Evolutionary conservation across 2,329 filamentous ascomycete species (phyloP), one percentile per base, ranked within the genome.

Genomic region (Trichophyton verrucosum): DNA sequence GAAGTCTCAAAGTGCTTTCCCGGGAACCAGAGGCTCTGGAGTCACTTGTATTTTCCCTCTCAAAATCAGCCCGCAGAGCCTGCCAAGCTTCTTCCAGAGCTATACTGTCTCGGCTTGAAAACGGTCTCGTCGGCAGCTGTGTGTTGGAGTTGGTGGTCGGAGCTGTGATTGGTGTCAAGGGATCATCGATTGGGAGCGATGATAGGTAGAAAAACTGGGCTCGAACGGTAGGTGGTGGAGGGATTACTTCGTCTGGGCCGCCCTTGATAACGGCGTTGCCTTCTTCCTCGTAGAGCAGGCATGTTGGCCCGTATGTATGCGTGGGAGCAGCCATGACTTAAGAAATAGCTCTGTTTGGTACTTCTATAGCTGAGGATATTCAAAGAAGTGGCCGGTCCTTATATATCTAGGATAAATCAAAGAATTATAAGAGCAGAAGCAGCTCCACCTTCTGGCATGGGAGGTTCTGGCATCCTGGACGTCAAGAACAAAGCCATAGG

Each of bases 181-280:
- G 89, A 69, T 96, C 91, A 69, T 96, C 91, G 69, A 96, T 91
- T 33, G 90, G 86, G 57, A 92, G 81, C 11, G 85, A 78, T 9
- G 90, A 94, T 13, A 85, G 82, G 73, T 95, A 96, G 74, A 96
- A 96, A 76, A 90, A 96, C 64, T 90, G 88, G 22, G 86, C 81
- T 36, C 80, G 78, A 60, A 87, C 72, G 27, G 66, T 69, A 0
- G 82, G 80, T 15, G 87, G 86, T 24, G 82, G 78, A 11, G 60
- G 51, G 61, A 72, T 38, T 6, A 36, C 66, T 30, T 73, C 63
- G n/a, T 62, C 61, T 59, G 59, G 64, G 63, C 61, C 57, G 61
- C 36, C 24, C 33, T 33, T 71, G 68, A 56, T 71, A 69, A 56
- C 71, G 68, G 44, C 36, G 38, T 65, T 64, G 4, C 61, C 66